phyloP scores from a whole-genome alignment of 495 filamentous ascomycete genomes.

The Neurospora tetrasperma region DNA sequence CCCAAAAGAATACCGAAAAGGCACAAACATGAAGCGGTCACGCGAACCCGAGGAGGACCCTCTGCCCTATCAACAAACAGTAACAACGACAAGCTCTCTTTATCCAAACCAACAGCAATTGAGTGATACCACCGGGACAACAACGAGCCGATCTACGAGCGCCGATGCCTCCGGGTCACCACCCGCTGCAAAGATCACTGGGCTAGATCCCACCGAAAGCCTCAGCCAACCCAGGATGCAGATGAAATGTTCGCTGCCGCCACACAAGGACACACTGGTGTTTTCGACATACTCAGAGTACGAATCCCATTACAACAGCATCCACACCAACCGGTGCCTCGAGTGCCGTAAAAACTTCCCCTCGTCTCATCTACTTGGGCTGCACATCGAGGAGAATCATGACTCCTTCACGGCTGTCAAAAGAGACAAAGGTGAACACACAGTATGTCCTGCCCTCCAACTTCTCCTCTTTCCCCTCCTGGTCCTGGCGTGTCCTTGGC shows the following conservation, averaged over 20 bases:
- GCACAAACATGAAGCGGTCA: conserved; percentile 40
- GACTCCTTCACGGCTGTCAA: conserved; percentile 65
- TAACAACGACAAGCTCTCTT: background rate
- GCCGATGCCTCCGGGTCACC: conserved; percentile 7
- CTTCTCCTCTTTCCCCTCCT: background rate
- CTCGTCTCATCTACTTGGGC: conserved; percentile 54
- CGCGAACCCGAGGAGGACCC: conserved; percentile 38
- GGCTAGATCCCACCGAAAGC: conserved; percentile 25
- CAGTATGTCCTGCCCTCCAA: conserved; percentile 43
- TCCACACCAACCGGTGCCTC: conserved; percentile 74
- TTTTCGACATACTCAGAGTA: conserved; percentile 76
- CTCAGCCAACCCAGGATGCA: conserved; percentile 19
- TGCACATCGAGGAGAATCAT: conserved; percentile 92
- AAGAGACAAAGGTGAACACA: conserved; percentile 74
- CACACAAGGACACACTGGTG: conserved; percentile 54
- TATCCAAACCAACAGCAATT: conserved; percentile 1
- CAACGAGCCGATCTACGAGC: background rate
- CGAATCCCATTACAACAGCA: conserved; percentile 73
- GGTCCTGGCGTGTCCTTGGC: background rate
- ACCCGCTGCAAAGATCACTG: conserved; percentile 33
- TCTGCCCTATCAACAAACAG: conserved; percentile 3
- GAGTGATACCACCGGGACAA: background rate
- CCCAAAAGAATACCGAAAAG: background rate
- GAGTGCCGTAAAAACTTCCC: conserved; percentile 76
- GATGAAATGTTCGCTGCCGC: conserved; percentile 73